Conservation (phyloP, 169 alveolate species). For the Toxoplasma gondii region DNA sequence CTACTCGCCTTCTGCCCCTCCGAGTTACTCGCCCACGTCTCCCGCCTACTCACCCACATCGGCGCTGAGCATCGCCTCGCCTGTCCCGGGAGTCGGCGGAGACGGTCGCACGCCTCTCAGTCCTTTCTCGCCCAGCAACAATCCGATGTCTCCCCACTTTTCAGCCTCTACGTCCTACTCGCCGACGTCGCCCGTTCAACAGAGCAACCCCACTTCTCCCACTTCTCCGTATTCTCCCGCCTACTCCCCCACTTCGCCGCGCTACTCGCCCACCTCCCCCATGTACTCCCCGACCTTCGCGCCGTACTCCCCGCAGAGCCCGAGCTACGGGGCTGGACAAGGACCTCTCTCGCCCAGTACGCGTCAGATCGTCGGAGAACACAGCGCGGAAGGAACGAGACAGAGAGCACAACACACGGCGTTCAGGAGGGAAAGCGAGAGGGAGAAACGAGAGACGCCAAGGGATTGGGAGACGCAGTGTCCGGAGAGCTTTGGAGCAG, state of each 20-base stretch:
- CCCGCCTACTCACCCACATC: constrained; percentile 85
- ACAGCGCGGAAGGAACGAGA: neutral
- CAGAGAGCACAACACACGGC: neutral
- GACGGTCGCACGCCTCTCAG: constrained; percentile 53
- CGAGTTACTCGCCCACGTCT: constrained; percentile 92
- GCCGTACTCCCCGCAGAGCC: constrained; percentile 59
- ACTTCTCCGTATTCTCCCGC: constrained; percentile 88
- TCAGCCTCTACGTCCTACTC: constrained; percentile 37
- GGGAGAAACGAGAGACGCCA: no score
- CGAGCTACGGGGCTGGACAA: constrained; percentile 50
- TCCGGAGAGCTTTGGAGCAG: neutral
- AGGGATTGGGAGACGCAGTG: no score
- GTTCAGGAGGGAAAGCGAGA: neutral
- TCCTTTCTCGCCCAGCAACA: constrained; percentile 72
- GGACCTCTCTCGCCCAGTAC: constrained; percentile 26
- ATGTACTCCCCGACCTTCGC: constrained; percentile 61
- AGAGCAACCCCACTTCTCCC: constrained; percentile 15
- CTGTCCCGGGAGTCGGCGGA: neutral
- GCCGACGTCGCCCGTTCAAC: constrained; percentile 42
- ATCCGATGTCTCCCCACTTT: constrained; percentile 77
- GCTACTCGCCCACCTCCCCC: constrained; percentile 69
- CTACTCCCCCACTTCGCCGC: constrained; percentile 81
- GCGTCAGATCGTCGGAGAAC: no score
- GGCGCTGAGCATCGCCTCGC: constrained; percentile 56
- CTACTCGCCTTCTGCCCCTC: constrained; percentile 77